Conservation (phyloP, 495 filamentous ascomycete genomes). For the Penicillium macrosclerotiorum region DNA sequence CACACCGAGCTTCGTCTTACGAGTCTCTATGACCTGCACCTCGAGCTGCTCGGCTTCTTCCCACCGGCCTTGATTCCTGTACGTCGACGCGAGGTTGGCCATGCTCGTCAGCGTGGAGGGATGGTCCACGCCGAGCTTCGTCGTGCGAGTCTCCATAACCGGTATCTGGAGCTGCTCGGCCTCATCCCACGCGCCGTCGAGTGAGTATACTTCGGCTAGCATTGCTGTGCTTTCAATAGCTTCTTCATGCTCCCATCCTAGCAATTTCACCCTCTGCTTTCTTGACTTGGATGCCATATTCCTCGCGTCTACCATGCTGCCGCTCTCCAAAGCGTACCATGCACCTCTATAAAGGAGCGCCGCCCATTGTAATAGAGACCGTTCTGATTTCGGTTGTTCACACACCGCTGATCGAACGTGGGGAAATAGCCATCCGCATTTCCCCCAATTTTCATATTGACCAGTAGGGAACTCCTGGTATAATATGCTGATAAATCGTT, state of each 20-base stretch:
- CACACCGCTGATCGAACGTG: conserved; percentile 5
- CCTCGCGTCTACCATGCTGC: not conserved
- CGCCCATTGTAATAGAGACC: not conserved
- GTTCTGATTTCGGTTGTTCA: conserved; percentile 2
- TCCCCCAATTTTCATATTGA: conserved; percentile 1
- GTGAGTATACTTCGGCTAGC: conserved; percentile 20
- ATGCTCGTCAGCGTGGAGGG: no score
- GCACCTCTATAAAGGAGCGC: conserved; percentile 2
- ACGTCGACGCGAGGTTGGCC: no score
- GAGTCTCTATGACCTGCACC: no score
- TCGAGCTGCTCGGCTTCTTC: no score
- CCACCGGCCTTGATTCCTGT: no score
- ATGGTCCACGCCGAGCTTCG: no score
- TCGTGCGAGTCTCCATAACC: no score
- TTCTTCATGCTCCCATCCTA: conserved; percentile 16
- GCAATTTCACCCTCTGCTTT: not conserved
- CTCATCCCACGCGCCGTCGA: conserved; percentile 26
- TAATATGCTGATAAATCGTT: conserved; percentile 1
- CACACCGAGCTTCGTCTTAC: no score
- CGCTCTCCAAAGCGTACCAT: not conserved
- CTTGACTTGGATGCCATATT: conserved; percentile 5
- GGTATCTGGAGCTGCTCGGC: conserved; percentile 26
- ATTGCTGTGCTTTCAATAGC: conserved; percentile 14
- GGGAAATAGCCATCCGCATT: conserved; percentile 5
- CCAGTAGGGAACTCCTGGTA: not conserved